phyloP scores from a whole-genome alignment of 2,329 filamentous ascomycete genomes.

The Botrytis porri region DNA sequence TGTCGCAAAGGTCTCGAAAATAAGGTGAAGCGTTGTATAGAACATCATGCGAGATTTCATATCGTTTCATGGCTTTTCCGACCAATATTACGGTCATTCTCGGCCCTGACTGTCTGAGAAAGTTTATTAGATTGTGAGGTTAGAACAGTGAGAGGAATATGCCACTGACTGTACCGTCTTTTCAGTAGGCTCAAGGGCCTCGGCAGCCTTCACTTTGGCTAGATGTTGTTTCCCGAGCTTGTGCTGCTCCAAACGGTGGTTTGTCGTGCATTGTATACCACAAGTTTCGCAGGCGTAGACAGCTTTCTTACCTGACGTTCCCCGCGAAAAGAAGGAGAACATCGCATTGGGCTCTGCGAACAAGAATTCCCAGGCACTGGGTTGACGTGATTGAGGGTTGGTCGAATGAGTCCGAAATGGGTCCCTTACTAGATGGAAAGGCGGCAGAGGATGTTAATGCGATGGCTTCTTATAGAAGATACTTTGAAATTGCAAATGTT shows the following conservation, averaged over 20 bases:
- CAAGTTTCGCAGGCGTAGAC: not conserved
- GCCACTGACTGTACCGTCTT: not conserved
- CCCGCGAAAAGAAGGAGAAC: not conserved
- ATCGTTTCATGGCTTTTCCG: not conserved
- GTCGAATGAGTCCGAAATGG: not conserved
- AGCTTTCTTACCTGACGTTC: not conserved
- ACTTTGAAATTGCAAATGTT: not conserved
- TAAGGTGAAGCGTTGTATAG: not conserved
- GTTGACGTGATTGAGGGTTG: not conserved
- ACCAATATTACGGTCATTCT: not conserved
- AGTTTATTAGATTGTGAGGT: not conserved
- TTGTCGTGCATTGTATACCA: not conserved
- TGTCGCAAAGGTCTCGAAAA: not conserved
- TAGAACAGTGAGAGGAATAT: not conserved
- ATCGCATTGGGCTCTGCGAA: not conserved
- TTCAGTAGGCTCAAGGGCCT: not conserved
- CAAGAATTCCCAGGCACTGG: not conserved
- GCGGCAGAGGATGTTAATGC: not conserved
- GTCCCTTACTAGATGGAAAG: not conserved
- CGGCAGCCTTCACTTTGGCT: not conserved
- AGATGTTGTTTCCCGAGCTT: not conserved
- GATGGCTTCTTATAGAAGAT: not conserved
- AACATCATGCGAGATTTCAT: not conserved
- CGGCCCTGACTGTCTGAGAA: not conserved
- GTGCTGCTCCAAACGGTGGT: not conserved